Evolutionary conservation across 768 basidiomycete genomes (phyloP), one percentile per base, ranked within the genome.

Genomic region (Rhizopogon vinicolor): DNA sequence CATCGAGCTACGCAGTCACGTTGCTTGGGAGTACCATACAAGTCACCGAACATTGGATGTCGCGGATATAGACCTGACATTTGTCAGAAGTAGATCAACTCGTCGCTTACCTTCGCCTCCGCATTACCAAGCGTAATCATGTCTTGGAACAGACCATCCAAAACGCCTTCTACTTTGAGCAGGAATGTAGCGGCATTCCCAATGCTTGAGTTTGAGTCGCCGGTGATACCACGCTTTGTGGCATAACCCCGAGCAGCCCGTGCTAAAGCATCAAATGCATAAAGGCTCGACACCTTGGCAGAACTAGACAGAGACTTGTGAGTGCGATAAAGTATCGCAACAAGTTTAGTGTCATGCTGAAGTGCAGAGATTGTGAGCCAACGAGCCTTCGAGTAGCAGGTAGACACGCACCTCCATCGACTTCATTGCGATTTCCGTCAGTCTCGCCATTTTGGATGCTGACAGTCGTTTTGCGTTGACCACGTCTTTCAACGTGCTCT

Each of bases 201-300:
- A 58, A 79, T 80, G 51, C 70, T 72, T 40, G 80, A 73, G 55
- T 78, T 79, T 48, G 78, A 62, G 62, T 87, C 83, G 60, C 77
- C 81, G 59, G 80, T 75, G 28, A 84, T 66, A 51, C 78, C 76
- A 51, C 82, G 80, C 68, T 93, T 94, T 63, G 75, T 84, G 44
- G 77, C 83, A 45, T 84, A 78, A 56, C 76, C 75, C 56, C 85
- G 80, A 18, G 93, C 92, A 16, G 87, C 93, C 55, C 96, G 86
- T 42, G 92, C 83, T 58, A 99, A 79, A 18, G 95, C 91, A 73
- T 99, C 95, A 67, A 99, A 91, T 41, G 88, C 85, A 72, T 98
- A 99, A 49, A 99, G 78, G 72, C 93, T 93, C 40, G 83, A 85
- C 56, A 95, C 82, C 68, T 98, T 96, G 59, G 80, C 77, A 10